Base-by-base conservation (phyloP, 768 basidiomycete genomes). In the Baorangia bicolor region DNA sequence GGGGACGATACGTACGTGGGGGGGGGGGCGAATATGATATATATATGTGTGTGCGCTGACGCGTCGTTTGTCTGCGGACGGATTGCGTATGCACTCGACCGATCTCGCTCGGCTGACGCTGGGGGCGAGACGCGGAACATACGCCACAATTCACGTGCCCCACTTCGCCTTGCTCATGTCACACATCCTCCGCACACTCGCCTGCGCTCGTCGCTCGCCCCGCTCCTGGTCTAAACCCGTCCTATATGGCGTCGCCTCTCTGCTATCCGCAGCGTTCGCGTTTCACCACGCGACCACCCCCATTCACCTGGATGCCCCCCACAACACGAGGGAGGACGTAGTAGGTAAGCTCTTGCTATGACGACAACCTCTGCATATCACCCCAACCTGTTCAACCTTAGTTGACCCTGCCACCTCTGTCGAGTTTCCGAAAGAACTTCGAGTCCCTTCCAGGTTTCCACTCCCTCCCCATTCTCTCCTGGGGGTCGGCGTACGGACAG, bases 401-500 rank as follows among this genome's bases (percentile, higher is more conserved):
- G 90, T 80, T 58, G 91, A 93, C 64, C 83, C 86, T 40, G 88
- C 82, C 21, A 91, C 89, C 2, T 83, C 83, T 8, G 84, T 92
- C 59, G 73, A 78, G 56, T 93, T 92, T 65, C 91, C 91, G 3
- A 85, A 77, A 41, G 78, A 78, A 5, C 74, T 93, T 23, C 77
- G 66, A 18, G 77, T 90, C 21, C 84, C 86, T 20, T 82, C 88
- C 31, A 88, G 84, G 62, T 71, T 81, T 16, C 79, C 82, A 11
- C 70, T 83, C 7, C 83, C 88, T 10, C 72, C 80, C 2, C 81
- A 91, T 63, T 80, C 84, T 12, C 80, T 96, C 6, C 74, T 97
- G 20, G 94, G 94, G 7, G 75, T 92, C 1, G 94, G 94, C 23
- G 92, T 94, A 37, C 79, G 94, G 47, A 91, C 87, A 0, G 93